Base-by-base conservation (phyloP, 306 rosid genomes). In the Herpetospermum pedunculosum region DNA sequence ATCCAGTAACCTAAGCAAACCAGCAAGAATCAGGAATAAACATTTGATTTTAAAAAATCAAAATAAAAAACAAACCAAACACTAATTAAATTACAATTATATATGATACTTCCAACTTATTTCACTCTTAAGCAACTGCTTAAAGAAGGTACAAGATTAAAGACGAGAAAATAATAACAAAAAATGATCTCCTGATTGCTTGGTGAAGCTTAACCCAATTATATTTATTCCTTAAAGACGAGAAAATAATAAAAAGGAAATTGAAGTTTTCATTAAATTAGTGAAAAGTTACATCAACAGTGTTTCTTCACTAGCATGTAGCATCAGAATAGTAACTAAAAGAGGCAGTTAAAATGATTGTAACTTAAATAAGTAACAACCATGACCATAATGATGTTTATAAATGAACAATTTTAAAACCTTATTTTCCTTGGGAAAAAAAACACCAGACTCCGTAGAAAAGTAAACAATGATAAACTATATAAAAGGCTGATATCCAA, bases 1-100 rank as follows among this genome's bases (percentile, higher is more conserved):
- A 94, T 76, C 99, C 99, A 79, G 99, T 94, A 63, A 94, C 97
- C 99, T 94, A 75, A 34, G 49, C 83, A 79, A 79, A 70, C 77
- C 50, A 62, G 54, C 67, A 68, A 72, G 58, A 75, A 76, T 55
- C 15, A 62, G n/a, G 19, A 37, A 62, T 63, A 63, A 32, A 18
- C 23, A 1, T 16, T 15, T 26, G n/a, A 3, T 25, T 43, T 69
- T 18, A 2, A 0, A 16, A 52, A 40, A 26, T 25, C 34, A 65
- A 14, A 68, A 23, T 23, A 43, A 68, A 46, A n/a, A n/a, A n/a
- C n/a, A n/a, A n/a, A n/a, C n/a, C 29, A 58, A 58, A 26, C 3
- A 44, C 54, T 43, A 16, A 44, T 25, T 43, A 43, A 68, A 43
- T 15, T 41, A 25, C 32, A 68, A 15, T 68, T 26, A 26, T 38